Conservation (phyloP, 2,329 filamentous ascomycete genomes). For the Chaetomium globosum region DNA sequence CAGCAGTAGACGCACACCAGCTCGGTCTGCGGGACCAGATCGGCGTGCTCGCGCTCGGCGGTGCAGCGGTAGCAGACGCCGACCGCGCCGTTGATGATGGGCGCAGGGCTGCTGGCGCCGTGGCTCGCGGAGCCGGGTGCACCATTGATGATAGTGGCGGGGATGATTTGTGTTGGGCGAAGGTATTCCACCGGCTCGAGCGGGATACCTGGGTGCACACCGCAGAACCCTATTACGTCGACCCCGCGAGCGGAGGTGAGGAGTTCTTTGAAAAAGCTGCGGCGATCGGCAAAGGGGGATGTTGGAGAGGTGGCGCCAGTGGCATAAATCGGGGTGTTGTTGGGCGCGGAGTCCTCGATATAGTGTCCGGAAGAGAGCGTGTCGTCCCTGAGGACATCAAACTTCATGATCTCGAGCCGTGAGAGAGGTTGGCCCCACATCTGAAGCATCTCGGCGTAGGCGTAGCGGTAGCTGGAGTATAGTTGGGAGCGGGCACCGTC, state of each 20-base stretch:
- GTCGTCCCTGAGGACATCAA: conserved; percentile 63
- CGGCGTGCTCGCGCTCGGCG: conserved; percentile 34
- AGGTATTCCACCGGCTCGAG: conserved; percentile 60
- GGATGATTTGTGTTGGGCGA: conserved; percentile 39
- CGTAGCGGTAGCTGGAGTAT: conserved; percentile 64
- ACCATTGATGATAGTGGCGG: not conserved
- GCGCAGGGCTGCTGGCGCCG: not conserved
- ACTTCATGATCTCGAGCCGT: conserved; percentile 69
- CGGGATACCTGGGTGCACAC: conserved; percentile 64
- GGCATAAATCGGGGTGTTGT: conserved; percentile 41
- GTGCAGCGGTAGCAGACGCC: conserved; percentile 57
- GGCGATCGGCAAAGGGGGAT: conserved; percentile 55
- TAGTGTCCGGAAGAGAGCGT: conserved; percentile 40
- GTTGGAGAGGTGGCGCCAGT: conserved; percentile 47
- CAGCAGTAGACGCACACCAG: conserved; percentile 65
- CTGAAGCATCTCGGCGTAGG: conserved; percentile 69
- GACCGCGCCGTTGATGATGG: conserved; percentile 49
- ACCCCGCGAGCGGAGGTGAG: conserved; percentile 59
- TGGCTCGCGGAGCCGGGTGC: not conserved
- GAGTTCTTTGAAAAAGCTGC: conserved; percentile 56
- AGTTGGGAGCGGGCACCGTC: conserved; percentile 52
- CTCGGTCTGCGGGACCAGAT: conserved; percentile 52
- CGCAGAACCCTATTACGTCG: conserved; percentile 65
- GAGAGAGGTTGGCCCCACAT: conserved; percentile 66
- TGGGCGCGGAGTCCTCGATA: conserved; percentile 42